phyloP scores from a whole-genome alignment of 352 stramenopile genomes.

The Phytophthora uliginosa region DNA sequence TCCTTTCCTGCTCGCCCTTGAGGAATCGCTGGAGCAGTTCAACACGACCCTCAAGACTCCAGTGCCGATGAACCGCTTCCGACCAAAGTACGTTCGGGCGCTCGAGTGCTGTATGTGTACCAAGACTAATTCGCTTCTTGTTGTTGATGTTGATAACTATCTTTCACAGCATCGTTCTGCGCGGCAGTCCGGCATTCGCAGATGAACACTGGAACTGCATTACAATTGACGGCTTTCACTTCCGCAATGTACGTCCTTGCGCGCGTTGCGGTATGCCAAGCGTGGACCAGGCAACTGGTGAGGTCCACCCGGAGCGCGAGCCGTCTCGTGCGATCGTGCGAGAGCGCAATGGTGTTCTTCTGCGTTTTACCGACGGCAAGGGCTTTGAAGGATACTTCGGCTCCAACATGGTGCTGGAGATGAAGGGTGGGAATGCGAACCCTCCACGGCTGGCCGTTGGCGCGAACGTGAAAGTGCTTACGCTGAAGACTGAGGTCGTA shows the following conservation, averaged over 20 bases:
- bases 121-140: background rate
- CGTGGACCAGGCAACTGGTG: constrained; percentile 76
- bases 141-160: background rate
- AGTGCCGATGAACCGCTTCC: constrained; percentile 86
- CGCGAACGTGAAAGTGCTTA: constrained; percentile 69
- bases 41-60: constrained; percentile 62
- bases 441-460: constrained; percentile 51
- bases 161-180: constrained; percentile 77
- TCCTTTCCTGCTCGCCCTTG: constrained; percentile 73
- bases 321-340: constrained; percentile 60
- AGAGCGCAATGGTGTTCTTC: constrained; percentile 64
- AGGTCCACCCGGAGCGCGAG: constrained; percentile 53
- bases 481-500: constrained; percentile 66
- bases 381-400: constrained; percentile 79
- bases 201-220: constrained; percentile 85
- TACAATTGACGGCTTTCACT: constrained; percentile 56
- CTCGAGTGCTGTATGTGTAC: background rate
- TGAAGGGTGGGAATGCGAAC: background rate
- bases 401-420: constrained; percentile 76
- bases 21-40: constrained; percentile 70
- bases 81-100: constrained; percentile 61
- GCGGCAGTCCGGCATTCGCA: constrained; percentile 65
- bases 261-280: constrained; percentile 81
- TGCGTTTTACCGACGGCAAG: constrained; percentile 69
- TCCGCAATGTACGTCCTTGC: constrained; percentile 84